These are phyloP conservation scores for Erucastrum elatum DNA, from an alignment of 345 rosid genomes.

Conservation along the genomic window DNA sequence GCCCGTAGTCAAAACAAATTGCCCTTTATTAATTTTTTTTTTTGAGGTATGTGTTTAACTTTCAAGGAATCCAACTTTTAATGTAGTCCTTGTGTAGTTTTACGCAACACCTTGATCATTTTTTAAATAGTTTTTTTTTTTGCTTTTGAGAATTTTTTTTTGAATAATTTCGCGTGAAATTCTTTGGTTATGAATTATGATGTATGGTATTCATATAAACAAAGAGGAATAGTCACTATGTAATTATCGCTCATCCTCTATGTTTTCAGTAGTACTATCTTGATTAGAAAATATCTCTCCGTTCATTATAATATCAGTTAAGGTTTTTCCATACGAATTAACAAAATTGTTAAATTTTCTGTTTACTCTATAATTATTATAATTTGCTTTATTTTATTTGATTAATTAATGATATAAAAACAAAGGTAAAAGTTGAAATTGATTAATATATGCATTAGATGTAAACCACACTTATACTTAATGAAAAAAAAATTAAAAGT, in stretches of 20 bases:
- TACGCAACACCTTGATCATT: neutral
- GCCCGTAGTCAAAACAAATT: neutral
- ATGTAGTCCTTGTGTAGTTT: neutral
- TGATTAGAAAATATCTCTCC: neutral
- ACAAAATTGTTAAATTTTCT: too few species aligned
- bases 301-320: too few species aligned
- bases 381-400: too few species aligned
- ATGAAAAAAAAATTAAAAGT: too few species aligned
- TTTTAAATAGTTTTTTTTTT: neutral
- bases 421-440: too few species aligned
- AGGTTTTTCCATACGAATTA: too few species aligned
- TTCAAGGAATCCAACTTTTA: neutral
- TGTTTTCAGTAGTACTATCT: neutral
- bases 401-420: too few species aligned
- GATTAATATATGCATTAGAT: too few species aligned
- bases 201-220: neutral
- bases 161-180: neutral
- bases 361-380: too few species aligned
- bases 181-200: neutral
- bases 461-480: too few species aligned
- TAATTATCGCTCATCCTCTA: neutral
- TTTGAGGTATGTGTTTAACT: neutral
- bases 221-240: neutral
- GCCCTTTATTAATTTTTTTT: neutral
- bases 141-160: neutral